Conservation (phyloP, 2,329 filamentous ascomycete genomes). For the Botryotinia calthae region DNA sequence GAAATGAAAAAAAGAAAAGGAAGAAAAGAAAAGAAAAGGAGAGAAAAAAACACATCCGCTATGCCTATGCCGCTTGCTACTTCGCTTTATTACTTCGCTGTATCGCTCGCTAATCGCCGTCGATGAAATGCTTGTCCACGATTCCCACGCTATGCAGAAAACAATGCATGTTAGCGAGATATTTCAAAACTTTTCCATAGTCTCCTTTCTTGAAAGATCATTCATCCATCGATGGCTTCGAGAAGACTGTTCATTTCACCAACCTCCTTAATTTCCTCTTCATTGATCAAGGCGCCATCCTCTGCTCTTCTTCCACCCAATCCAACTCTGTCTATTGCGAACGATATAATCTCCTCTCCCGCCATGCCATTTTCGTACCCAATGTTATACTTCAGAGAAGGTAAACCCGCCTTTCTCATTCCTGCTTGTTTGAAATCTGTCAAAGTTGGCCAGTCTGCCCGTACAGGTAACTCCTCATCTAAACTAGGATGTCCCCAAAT, state of each 20-base stretch:
- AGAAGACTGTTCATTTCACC: background rate
- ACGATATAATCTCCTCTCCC: background rate
- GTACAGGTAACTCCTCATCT: background rate
- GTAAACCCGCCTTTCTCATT: background rate
- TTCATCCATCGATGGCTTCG: background rate
- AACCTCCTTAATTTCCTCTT: background rate
- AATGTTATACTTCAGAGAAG: background rate
- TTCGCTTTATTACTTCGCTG: background rate
- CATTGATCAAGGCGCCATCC: background rate
- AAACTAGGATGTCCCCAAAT: background rate
- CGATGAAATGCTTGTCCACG: background rate
- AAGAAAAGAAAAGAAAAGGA: background rate
- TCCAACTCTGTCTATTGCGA: background rate
- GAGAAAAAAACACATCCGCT: background rate
- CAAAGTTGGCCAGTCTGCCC: conserved; percentile 7
- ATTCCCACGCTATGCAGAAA: background rate
- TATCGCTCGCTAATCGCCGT: background rate
- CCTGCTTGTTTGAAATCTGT: conserved; percentile 5
- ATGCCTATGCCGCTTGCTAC: conserved; percentile 8
- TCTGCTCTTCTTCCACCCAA: background rate
- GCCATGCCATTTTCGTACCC: background rate
- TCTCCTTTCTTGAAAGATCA: too few relatives aligned
- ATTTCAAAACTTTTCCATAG: background rate
- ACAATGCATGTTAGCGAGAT: background rate
- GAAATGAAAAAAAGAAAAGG: background rate